A percentile compares a stretch with the other conserved stretches of the same genome.
Evolutionary conservation across 495 filamentous ascomycete species (phyloP).

Genomic region (Aspergillus cavernicola): DNA sequence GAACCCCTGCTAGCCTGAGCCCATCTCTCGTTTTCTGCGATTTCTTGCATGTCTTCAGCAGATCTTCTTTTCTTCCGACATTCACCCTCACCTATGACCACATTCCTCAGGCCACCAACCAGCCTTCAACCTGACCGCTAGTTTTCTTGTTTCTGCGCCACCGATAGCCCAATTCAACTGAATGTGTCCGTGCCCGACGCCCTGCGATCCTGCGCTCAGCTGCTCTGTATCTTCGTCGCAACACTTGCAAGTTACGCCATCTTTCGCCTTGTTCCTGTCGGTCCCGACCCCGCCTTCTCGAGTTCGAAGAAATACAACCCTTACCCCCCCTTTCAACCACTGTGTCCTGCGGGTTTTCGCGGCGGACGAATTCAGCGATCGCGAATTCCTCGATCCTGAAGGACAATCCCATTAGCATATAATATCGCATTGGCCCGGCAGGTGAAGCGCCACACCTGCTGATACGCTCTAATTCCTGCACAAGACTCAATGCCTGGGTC

Average conservation of each 20-base stretch:
- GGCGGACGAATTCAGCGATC: too few species aligned
- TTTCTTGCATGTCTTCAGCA: conserved; percentile 14
- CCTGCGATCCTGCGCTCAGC: conserved; percentile 16
- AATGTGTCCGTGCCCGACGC: conserved; percentile 26
- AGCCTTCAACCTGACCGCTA: conserved; percentile 22
- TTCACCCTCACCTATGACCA: conserved; percentile 2
- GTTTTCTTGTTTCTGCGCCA: too few species aligned
- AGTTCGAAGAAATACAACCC: neutral
- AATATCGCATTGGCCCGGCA: conserved; percentile 15
- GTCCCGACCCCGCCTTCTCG: neutral
- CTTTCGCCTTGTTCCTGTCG: neutral
- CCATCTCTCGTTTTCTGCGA: conserved; percentile 4
- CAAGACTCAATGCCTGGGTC: conserved; percentile 20
- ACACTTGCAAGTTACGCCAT: too few species aligned
- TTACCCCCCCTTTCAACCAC: neutral
- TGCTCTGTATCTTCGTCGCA: conserved; percentile 3
- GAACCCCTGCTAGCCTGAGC: conserved; percentile 5
- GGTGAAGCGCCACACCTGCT: conserved; percentile 28
- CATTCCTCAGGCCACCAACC: conserved; percentile 5
- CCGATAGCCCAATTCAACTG: conserved; percentile 1
- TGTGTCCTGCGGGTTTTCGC: too few species aligned
- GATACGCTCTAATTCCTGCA: conserved; percentile 32
- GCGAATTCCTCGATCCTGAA: too few species aligned
- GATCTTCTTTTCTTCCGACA: conserved; percentile 8
- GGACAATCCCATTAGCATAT: conserved; percentile 18